Percentiles rank a stretch among this genome's conserved stretches.
Conservation (phyloP, 164 flowering plant genomes). For the Vitis amurensis region DNA sequence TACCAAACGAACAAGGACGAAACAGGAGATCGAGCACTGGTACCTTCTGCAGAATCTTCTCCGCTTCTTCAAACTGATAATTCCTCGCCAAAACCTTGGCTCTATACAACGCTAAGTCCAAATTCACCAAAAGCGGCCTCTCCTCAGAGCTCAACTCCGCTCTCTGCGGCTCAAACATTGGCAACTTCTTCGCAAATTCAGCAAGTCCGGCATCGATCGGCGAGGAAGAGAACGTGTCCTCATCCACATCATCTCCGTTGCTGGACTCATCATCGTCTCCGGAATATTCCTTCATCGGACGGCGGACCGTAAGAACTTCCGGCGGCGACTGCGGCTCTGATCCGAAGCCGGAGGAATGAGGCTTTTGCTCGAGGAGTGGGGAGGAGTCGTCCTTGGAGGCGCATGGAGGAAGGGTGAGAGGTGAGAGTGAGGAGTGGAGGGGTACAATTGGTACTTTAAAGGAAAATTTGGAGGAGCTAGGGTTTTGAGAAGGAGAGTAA, state of each 20-base stretch:
- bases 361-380: not conserved
- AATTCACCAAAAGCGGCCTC: conserved; percentile 66
- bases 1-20: not conserved
- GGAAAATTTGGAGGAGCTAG: conserved; percentile 33
- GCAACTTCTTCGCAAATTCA: conserved; percentile 72
- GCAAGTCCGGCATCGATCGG: conserved; percentile 49
- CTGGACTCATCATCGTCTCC: conserved; percentile 17
- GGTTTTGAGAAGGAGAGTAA: conserved; percentile 38
- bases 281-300: conserved; percentile 54
- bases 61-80: conserved; percentile 59
- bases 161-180: conserved; percentile 79
- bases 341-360: conserved; percentile 24
- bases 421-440: conserved; percentile 15
- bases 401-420: conserved; percentile 19
- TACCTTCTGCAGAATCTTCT: conserved; percentile 64
- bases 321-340: conserved; percentile 20
- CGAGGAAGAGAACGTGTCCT: conserved; percentile 19
- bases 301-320: conserved; percentile 46
- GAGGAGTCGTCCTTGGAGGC: conserved; percentile 24
- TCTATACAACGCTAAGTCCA: conserved; percentile 80
- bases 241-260: not conserved
- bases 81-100: conserved; percentile 69
- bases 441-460: conserved; percentile 26
- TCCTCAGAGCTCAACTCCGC: conserved; percentile 31
- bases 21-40: not conserved